Percentiles rank a stretch among this genome's conserved stretches.
Evolutionary conservation across 495 filamentous ascomycete species (phyloP).

Genomic region (Penicillium soppii): DNA sequence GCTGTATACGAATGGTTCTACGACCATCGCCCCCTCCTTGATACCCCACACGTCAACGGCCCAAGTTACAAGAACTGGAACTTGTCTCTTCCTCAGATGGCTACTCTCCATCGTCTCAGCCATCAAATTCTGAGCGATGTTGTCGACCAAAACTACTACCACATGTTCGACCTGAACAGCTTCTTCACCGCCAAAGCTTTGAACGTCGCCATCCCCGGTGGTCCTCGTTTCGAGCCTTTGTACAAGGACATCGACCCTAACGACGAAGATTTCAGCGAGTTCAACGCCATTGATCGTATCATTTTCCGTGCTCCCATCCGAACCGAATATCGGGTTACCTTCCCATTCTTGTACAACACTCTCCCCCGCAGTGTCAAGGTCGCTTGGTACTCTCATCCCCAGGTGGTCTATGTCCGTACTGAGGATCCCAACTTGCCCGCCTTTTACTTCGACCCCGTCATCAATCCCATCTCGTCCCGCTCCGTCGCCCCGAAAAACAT

Average conservation of each 20-base stretch:
- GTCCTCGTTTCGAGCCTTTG: slow-evolving; percentile 93
- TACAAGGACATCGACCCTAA: slow-evolving; percentile 99
- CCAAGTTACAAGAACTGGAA: slow-evolving; percentile 98
- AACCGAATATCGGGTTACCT: slow-evolving; percentile 94
- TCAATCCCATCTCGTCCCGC: slow-evolving; percentile 96
- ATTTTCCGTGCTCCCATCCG: slow-evolving; percentile 96
- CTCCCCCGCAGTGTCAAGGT: slow-evolving; percentile 91
- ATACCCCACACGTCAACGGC: slow-evolving; percentile 93
- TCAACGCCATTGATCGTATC: slow-evolving; percentile 99
- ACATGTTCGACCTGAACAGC: slow-evolving; percentile 95
- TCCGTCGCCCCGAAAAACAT: slow-evolving; percentile 95
- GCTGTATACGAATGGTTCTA: slow-evolving; percentile 97
- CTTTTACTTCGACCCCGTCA: slow-evolving; percentile 96
- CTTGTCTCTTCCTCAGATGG: slow-evolving; percentile 91
- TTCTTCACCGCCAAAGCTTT: slow-evolving; percentile 96
- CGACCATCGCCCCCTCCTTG: slow-evolving; percentile 86
- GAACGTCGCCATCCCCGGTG: slow-evolving; percentile 95
- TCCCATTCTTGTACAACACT: slow-evolving; percentile 94
- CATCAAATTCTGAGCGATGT: slow-evolving; percentile 88
- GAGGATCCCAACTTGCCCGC: slow-evolving; percentile 89
- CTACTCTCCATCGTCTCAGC: slow-evolving; percentile 88
- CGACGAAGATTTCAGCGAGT: slow-evolving; percentile 99
- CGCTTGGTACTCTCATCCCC: slow-evolving; percentile 91
- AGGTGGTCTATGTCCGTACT: slow-evolving; percentile 84
- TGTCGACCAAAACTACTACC: slow-evolving; percentile 95